These are phyloP conservation scores for Fusarium newnesense DNA, from an alignment of 2,329 filamentous ascomycete genomes.

Conservation along the genomic window DNA sequence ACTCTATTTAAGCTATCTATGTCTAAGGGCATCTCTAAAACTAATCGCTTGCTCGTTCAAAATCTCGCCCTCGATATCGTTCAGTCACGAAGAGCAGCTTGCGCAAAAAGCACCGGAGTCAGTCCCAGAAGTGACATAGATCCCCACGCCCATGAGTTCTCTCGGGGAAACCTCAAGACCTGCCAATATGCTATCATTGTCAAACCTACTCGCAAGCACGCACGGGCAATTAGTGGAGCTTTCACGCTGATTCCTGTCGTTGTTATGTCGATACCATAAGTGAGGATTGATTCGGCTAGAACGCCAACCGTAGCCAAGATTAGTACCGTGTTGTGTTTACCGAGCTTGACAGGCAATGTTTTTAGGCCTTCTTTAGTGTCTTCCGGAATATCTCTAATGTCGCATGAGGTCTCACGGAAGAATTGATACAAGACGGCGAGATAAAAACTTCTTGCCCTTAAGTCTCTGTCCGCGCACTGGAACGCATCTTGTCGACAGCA, in stretches of 20 bases:
- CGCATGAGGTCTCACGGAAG: constrained; percentile 21
- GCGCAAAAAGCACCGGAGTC: constrained; percentile 12
- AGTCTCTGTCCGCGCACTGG: background rate
- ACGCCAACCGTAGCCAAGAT: background rate
- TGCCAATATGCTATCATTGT: constrained; percentile 19
- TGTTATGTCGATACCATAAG: background rate
- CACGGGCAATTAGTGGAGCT: background rate
- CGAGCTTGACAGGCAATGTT: constrained; percentile 18
- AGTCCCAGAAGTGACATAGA: constrained; percentile 14
- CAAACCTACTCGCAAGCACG: background rate
- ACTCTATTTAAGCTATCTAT: background rate
- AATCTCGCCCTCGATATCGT: rapidly evolving
- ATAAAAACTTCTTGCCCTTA: constrained; percentile 7
- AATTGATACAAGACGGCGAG: constrained; percentile 17
- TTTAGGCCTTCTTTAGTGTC: constrained; percentile 13
- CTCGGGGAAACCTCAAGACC: constrained; percentile 7
- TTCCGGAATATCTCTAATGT: constrained; percentile 13
- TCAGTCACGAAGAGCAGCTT: background rate
- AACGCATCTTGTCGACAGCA: constrained; percentile 2
- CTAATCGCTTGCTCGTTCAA: background rate
- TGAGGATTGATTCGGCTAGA: constrained; percentile 3
- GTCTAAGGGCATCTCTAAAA: background rate
- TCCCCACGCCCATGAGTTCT: constrained; percentile 19
- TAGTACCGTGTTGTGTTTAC: constrained; percentile 10
- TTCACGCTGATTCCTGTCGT: background rate